These are phyloP conservation scores for Oemleria cerasiformis DNA, from an alignment of 306 rosid species.

Conservation along the genomic window DNA sequence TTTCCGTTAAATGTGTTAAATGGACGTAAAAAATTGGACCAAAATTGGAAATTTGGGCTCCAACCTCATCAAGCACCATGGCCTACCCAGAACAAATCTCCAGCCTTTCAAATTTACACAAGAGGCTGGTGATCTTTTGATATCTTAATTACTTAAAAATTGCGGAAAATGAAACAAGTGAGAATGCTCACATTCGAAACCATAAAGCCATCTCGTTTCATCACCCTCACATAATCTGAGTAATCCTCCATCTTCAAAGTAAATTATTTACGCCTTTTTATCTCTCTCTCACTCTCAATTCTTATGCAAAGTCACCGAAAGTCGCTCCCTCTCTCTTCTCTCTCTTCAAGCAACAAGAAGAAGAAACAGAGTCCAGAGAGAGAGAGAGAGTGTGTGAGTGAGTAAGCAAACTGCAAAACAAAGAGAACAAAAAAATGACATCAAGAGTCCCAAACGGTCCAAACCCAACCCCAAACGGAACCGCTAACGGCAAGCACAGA, in stretches of 20 bases:
- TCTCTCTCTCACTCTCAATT: neutral
- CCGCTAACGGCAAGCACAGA: neutral
- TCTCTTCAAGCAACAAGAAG: conserved; percentile 7
- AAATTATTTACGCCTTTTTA: neutral
- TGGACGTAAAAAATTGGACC: no score
- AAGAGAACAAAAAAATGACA: conserved; percentile 5
- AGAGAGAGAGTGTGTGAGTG: neutral
- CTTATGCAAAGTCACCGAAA: conserved; percentile 1
- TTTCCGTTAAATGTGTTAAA: no score
- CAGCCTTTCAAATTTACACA: no score
- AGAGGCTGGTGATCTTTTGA: no score
- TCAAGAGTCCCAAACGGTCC: neutral
- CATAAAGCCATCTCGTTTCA: no score
- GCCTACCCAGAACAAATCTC: no score
- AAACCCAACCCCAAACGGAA: conserved; percentile 9
- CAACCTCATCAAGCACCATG: no score
- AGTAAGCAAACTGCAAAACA: neutral
- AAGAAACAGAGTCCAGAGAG: neutral
- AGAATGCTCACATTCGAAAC: no score
- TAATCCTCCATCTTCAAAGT: neutral
- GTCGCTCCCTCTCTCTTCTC: neutral
- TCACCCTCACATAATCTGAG: neutral
- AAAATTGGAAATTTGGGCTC: no score
- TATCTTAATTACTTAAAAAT: no score
- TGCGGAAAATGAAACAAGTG: no score